Evolutionary conservation across 177 flowering plant genomes (phyloP), one percentile per base, ranked within the genome.

Genomic region (Telopea speciosissima): DNA sequence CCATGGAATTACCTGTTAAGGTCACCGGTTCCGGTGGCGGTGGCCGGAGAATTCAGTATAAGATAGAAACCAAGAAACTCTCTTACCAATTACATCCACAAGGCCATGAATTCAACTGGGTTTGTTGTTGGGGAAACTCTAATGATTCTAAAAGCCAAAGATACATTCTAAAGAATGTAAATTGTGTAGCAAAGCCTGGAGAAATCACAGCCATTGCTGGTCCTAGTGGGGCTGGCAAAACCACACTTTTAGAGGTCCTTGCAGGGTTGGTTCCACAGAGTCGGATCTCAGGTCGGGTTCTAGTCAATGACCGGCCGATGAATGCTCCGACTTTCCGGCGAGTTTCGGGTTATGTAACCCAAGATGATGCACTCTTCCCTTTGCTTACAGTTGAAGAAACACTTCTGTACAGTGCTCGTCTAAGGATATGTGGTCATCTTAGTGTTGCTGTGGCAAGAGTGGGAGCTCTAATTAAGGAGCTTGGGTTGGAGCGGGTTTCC

Each of bases 221-320:
- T 25, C 88, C 87, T 4, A 87, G 90, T 64, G 90, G 90, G 0
- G 90, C 88, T 7, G 90, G 90, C 1, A 85, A 87, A 63, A 83
- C 88, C 12, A 83, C 90, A 21, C 66, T 85, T 80, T 69, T 85
- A n/a, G 87, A 82, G 70, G 77, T 82, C 65, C 83, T 85, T 21
- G 88, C 83, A 3, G 88, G 88, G 16, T 75, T 66, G 52, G 73
- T 77, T 5, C 63, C 76, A 3, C 67, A 63, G 19, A n/a, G 66
- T 9, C 49, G 68, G 26, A 63, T 77, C 11, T 71, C 80, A 0
- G 87, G 90, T 10, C 70, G 77, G 16, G 83, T 85, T 45, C 79
- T 83, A 6, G 86, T 85, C 21, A 87, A 87, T 68, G 77, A 70
- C 33, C 49, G 22, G 65, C 81, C 83, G 0, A 74, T 84, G 79